phyloP scores from a whole-genome alignment of 192 early-diverging fungal species.

The Thamnidium elegans region DNA sequence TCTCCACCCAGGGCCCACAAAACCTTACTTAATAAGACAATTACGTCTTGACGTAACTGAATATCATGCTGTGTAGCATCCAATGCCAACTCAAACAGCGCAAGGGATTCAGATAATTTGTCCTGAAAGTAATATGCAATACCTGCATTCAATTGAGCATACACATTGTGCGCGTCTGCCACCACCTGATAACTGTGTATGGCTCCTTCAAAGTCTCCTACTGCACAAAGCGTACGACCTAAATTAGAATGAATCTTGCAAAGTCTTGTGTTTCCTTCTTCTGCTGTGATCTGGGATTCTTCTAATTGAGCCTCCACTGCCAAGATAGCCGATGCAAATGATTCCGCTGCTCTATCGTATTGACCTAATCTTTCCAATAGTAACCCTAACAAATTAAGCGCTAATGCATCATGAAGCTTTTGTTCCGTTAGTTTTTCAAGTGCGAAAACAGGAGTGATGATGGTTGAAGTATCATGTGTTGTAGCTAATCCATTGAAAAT shows the following conservation, averaged over 20 bases:
- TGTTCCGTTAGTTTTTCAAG: conserved; percentile 67
- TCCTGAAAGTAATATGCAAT: conserved; percentile 74
- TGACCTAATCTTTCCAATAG: conserved; percentile 73
- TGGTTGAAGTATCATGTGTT: conserved; percentile 17
- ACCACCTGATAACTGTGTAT: conserved; percentile 48
- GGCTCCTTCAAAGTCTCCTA: conserved; percentile 55
- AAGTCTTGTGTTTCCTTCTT: conserved; percentile 22
- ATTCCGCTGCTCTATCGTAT: conserved; percentile 62
- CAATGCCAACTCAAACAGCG: conserved; percentile 71
- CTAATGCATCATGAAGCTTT: conserved; percentile 49
- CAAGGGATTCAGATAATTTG: conserved; percentile 64
- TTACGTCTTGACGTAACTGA: conserved; percentile 60
- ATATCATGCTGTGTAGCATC: conserved; percentile 46
- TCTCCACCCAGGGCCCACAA: conserved; percentile 84
- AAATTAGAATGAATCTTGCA: conserved; percentile 60
- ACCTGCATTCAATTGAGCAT: conserved; percentile 61
- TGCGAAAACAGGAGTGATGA: conserved; percentile 55
- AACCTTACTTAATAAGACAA: conserved; percentile 79
- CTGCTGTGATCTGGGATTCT: background rate
- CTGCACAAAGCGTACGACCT: conserved; percentile 66
- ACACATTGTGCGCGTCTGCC: conserved; percentile 23
- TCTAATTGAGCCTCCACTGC: conserved; percentile 34
- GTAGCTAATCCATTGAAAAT: conserved; percentile 15
- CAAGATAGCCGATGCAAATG: conserved; percentile 54
- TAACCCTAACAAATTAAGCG: conserved; percentile 70